Conservation (phyloP, 176 grass and related monocot genomes). For the Metroxylon sagu region DNA sequence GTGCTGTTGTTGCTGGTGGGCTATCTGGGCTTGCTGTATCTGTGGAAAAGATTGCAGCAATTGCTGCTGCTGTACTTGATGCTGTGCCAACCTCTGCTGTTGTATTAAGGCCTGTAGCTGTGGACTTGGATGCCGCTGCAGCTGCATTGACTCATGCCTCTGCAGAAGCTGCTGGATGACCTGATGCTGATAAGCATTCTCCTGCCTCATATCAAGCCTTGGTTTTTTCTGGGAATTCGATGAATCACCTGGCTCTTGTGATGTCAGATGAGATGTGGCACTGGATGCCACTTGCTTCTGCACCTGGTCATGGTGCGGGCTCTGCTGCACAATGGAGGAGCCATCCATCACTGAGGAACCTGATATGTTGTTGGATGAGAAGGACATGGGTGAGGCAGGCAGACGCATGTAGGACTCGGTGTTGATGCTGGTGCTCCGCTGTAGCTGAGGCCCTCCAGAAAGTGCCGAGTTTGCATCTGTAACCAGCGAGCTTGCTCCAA, state of each 20-base stretch:
- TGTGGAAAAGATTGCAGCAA: conserved; percentile 63
- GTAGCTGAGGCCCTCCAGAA: conserved; percentile 73
- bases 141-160: conserved; percentile 42
- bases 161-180: conserved; percentile 66
- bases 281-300: conserved; percentile 70
- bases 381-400: conserved; percentile 95
- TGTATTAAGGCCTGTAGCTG: conserved; percentile 76
- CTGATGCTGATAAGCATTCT: conserved; percentile 61
- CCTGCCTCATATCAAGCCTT: conserved; percentile 55
- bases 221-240: conserved; percentile 73
- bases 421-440: conserved; percentile 78
- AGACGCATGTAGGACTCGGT: conserved; percentile 82
- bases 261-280: conserved; percentile 71
- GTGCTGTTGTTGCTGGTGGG: conserved; percentile 47
- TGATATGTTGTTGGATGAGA: conserved; percentile 97
- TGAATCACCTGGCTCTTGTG: conserved; percentile 20
- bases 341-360: conserved; percentile 90
- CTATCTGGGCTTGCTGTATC: conserved; percentile 46
- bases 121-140: conserved; percentile 54
- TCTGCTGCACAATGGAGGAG: conserved; percentile 75
- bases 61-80: conserved; percentile 64
- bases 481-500: conserved; percentile 88
- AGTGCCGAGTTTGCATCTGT: conserved; percentile 83
- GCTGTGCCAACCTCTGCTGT: conserved; percentile 54
- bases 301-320: conserved; percentile 58